A percentile compares a stretch with the other conserved stretches of the same genome.
Evolutionary conservation across 495 filamentous ascomycete genomes (phyloP).

Genomic region (Chaetomidium leptoderma): DNA sequence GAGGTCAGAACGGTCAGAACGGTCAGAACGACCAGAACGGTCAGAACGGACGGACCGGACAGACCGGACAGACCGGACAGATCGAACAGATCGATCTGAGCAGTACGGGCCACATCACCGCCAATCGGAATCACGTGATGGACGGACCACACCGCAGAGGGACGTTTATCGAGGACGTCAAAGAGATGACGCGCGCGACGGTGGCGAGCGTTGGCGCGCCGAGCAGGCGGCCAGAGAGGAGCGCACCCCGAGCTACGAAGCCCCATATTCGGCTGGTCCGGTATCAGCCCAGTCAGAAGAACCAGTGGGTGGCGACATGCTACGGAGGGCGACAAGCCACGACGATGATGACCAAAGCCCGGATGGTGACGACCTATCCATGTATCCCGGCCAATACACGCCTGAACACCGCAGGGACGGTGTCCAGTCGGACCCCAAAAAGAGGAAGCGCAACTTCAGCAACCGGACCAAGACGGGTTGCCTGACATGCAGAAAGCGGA

Average conservation of each 20-base stretch:
- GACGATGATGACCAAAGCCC: slow-evolving; percentile 45
- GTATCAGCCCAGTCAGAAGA: slow-evolving; percentile 45
- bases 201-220: slow-evolving; percentile 43
- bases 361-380: slow-evolving; percentile 42
- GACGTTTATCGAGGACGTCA: slow-evolving; percentile 37
- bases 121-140: slow-evolving; percentile 40
- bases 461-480: slow-evolving; percentile 97
- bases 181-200: slow-evolving; percentile 30
- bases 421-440: slow-evolving; percentile 67
- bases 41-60: slow-evolving; percentile 1
- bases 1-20: slow-evolving; percentile 10
- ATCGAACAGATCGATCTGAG: slow-evolving; percentile 25
- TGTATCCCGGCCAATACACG: slow-evolving; percentile 43
- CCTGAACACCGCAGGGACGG: slow-evolving; percentile 47
- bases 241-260: slow-evolving; percentile 42
- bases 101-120: slow-evolving; percentile 27
- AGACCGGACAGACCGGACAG: slow-evolving; percentile 16
- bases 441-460: slow-evolving; percentile 84
- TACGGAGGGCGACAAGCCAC: slow-evolving; percentile 39
- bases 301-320: slow-evolving; percentile 37
- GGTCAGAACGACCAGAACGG: slow-evolving; percentile 8
- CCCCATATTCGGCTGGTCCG: slow-evolving; percentile 38
- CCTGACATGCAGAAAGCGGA: slow-evolving; percentile 86
- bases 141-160: slow-evolving; percentile 37
- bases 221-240: slow-evolving; percentile 37